Percentiles rank a stretch among this genome's conserved stretches.
These are phyloP conservation scores for Xylaria sp. DNA, from an alignment of 2,329 filamentous ascomycete species.

Conservation along the genomic window DNA sequence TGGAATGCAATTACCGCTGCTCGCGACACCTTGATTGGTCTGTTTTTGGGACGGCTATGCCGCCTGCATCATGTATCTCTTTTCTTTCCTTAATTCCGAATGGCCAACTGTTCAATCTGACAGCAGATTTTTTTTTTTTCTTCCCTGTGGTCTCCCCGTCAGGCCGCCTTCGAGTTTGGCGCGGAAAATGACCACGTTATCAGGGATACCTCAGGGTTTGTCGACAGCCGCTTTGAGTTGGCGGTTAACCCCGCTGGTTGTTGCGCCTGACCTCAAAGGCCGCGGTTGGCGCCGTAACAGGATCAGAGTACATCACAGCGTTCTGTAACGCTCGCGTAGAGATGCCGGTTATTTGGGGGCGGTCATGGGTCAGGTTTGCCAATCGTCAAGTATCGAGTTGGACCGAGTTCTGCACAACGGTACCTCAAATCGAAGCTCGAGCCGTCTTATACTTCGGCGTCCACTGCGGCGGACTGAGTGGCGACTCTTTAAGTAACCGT, in stretches of 20 bases:
- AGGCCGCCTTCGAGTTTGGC: constrained; percentile 10
- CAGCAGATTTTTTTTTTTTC: constrained; percentile 6
- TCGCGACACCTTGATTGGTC: constrained; percentile 26
- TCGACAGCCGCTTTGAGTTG: constrained; percentile 8
- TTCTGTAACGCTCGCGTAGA: constrained; percentile 18
- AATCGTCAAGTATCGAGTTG: constrained; percentile 17
- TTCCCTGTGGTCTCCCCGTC: not conserved
- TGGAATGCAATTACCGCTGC: constrained; percentile 9
- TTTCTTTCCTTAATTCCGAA: constrained; percentile 18
- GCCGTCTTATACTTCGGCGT: constrained; percentile 19
- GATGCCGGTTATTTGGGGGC: constrained; percentile 8
- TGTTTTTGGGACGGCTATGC: constrained; percentile 26
- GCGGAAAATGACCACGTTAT: constrained; percentile 21
- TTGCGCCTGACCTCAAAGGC: constrained; percentile 19
- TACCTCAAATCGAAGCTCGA: constrained; percentile 12
- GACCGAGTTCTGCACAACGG: constrained; percentile 21
- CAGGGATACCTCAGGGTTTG: constrained; percentile 3
- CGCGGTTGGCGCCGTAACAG: constrained; percentile 21
- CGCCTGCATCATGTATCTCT: constrained; percentile 29
- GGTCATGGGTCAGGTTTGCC: constrained; percentile 16
- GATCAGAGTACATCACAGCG: constrained; percentile 15
- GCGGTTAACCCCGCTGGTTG: constrained; percentile 12
- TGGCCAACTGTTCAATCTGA: constrained; percentile 27
- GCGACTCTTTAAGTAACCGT: not conserved
- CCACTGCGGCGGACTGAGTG: not conserved